These are phyloP conservation scores for Musa balbisiana DNA, from an alignment of 202 grass and related monocot species.

Conservation along the genomic window DNA sequence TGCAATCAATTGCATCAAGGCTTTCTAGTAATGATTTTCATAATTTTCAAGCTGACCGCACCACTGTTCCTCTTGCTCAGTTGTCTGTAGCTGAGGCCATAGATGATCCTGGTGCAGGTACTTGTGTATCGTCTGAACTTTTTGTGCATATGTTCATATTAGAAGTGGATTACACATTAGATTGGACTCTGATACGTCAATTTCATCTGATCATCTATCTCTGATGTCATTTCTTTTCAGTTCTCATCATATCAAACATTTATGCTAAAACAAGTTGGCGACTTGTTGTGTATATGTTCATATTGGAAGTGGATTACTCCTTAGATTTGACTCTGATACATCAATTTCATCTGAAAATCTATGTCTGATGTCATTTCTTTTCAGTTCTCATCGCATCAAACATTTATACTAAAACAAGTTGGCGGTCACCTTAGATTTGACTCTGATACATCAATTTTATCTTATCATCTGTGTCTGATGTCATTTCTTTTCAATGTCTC, in stretches of 20 bases:
- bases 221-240: no score
- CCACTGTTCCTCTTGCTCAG: slow-evolving; percentile 54
- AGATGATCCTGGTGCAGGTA: slow-evolving; percentile 75
- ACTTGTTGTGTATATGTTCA: background rate
- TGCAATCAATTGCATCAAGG: slow-evolving; percentile 60
- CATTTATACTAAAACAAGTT: background rate
- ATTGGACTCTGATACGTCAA: no score
- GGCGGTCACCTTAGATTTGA: background rate
- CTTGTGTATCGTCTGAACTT: background rate
- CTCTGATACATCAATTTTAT: no score
- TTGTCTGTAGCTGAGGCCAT: slow-evolving; percentile 75
- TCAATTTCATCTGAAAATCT: background rate
- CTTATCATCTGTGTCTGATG: background rate
- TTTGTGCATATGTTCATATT: background rate
- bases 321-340: no score
- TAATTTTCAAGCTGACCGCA: slow-evolving; percentile 40
- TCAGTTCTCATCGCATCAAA: background rate
- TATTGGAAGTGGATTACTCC: no score
- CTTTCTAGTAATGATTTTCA: slow-evolving; percentile 54
- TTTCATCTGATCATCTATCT: no score
- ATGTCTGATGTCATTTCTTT: background rate
- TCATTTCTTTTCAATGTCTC: background rate
- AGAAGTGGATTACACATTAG: no score
- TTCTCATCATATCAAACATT: no score
- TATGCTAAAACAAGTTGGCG: no score